Evolutionary conservation across 805 yeast genomes (phyloP), one percentile per base, ranked within the genome.

Genomic region (Lipomyces kockii): DNA sequence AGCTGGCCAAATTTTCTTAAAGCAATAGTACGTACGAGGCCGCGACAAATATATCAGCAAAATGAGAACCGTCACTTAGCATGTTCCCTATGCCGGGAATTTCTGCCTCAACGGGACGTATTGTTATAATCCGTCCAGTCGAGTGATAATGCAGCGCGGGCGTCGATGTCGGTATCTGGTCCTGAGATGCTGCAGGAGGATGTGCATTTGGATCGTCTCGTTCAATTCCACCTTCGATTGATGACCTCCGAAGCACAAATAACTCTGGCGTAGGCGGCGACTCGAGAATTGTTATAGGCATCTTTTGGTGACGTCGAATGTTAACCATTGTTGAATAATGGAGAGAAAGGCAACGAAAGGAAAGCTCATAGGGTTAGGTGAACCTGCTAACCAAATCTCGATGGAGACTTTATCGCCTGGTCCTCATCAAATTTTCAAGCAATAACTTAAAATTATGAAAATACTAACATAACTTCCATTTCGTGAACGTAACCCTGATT

Each of bases 121-220:
- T 14, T 25, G 27, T 52, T 52, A 52, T 22, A 22, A 14, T 11
- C 32, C 55, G 25, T 27, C 55, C 55, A 20, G 14, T 11, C 32
- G 55, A 22, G 32, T 52, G 55, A 27, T 52, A 52, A 12, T 52
- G 55, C 55, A 52, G 55, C 6, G n/a, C 55, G 14, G 32, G 32
- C 32, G 27, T 49, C 32, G 55, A 17, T 17, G 49, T 43, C 49
- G n/a, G 46, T 14, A 8, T 6, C 20, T 43, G 49, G 14, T n/a
- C 49, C 20, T 17, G 22, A 17, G 49, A 43, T 6, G 5, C 49
- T 43, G 49, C 49, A 4, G 49, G 20, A 17, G 49, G 20, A 2
- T n/a, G 9, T 14, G 49, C 9, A 43, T 14, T 17, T 17, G n/a
- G 49, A 43, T 43, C 49, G 22, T 43, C 9, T 14, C 9, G 49